Evolutionary conservation across 2,329 filamentous ascomycete species (phyloP).

Genomic region (Dothidotthia symphoricarpi): DNA sequence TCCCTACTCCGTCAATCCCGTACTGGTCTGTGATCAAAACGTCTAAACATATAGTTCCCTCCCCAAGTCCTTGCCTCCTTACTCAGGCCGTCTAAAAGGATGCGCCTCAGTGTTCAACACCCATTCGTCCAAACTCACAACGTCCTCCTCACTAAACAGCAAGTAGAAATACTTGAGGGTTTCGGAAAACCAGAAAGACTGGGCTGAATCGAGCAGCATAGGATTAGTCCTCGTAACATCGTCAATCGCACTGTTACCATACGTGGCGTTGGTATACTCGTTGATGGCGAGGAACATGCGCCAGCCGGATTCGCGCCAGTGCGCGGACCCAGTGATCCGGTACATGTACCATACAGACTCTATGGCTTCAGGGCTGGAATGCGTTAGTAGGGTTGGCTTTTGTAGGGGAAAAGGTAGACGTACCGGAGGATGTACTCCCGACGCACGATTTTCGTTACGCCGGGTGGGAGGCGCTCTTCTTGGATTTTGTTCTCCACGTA

Average conservation of each 20-base stretch:
- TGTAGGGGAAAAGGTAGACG: slow-evolving; percentile 4
- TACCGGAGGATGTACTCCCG: slow-evolving; percentile 62
- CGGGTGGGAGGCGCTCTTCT: slow-evolving; percentile 52
- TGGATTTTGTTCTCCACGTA: slow-evolving; percentile 40
- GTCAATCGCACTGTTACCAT: slow-evolving; percentile 64
- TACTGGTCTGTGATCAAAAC: no score
- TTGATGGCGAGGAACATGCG: slow-evolving; percentile 68
- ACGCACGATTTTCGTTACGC: slow-evolving; percentile 57
- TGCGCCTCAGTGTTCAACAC: slow-evolving; percentile 56
- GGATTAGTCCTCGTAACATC: slow-evolving; percentile 59
- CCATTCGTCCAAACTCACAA: slow-evolving; percentile 64
- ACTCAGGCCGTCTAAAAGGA: slow-evolving; percentile 39
- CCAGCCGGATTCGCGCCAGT: slow-evolving; percentile 70
- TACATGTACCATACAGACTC: slow-evolving; percentile 79
- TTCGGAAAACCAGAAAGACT: slow-evolving; percentile 72
- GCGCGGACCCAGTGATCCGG: slow-evolving; percentile 65
- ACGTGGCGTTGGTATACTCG: slow-evolving; percentile 58
- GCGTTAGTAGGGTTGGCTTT: slow-evolving; percentile 4
- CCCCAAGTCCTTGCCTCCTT: neutral
- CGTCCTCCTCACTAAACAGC: slow-evolving; percentile 59
- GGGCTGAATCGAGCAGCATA: slow-evolving; percentile 58
- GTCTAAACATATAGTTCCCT: no score
- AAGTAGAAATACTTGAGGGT: slow-evolving; percentile 68
- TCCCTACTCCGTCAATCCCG: neutral
- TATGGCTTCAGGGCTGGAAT: slow-evolving; percentile 65